Conservation (phyloP, 2,329 filamentous ascomycete genomes). For the Arthrinium puccinioides region DNA sequence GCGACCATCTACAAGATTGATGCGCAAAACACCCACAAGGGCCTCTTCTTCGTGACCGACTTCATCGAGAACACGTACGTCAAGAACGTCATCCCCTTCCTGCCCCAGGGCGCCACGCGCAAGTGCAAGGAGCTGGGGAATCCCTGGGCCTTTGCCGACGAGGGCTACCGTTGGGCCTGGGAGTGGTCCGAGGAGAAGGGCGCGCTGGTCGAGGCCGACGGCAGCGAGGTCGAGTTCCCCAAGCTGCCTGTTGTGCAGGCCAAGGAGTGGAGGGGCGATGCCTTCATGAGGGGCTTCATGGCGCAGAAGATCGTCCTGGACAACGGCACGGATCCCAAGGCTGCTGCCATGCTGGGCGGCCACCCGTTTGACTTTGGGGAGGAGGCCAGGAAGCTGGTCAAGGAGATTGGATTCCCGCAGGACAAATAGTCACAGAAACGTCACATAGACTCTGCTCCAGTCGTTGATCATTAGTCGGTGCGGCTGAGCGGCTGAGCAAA, state of each 20-base stretch:
- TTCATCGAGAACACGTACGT: slow-evolving; percentile 22
- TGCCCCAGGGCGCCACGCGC: slow-evolving; percentile 19
- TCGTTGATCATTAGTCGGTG: too few relatives aligned
- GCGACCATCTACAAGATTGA: slow-evolving; percentile 14
- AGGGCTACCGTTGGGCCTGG: slow-evolving; percentile 19
- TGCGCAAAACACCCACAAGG: slow-evolving; percentile 9
- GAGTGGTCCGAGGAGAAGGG: slow-evolving; percentile 16
- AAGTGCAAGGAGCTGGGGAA: slow-evolving; percentile 20
- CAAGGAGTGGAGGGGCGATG: slow-evolving; percentile 10
- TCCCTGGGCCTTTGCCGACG: slow-evolving; percentile 21
- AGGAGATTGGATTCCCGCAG: not conserved
- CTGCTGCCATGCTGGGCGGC: slow-evolving; percentile 15
- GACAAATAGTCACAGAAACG: too few relatives aligned
- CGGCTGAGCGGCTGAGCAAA: too few relatives aligned
- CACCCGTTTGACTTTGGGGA: slow-evolving; percentile 18
- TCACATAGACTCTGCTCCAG: too few relatives aligned
- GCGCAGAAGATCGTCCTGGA: slow-evolving; percentile 19
- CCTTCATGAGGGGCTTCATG: slow-evolving; percentile 14
- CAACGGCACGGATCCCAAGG: slow-evolving; percentile 17
- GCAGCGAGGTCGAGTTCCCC: slow-evolving; percentile 15
- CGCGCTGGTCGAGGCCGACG: slow-evolving; percentile 12
- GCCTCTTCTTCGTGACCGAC: slow-evolving; percentile 17
- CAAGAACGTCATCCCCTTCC: slow-evolving; percentile 17
- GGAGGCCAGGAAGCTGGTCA: slow-evolving; percentile 9
- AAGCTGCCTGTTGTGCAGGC: slow-evolving; percentile 6